A percentile compares a stretch with the other conserved stretches of the same genome.
These are phyloP conservation scores for Solanum dulcamara DNA, from an alignment of 257 asterid species.

Conservation along the genomic window DNA sequence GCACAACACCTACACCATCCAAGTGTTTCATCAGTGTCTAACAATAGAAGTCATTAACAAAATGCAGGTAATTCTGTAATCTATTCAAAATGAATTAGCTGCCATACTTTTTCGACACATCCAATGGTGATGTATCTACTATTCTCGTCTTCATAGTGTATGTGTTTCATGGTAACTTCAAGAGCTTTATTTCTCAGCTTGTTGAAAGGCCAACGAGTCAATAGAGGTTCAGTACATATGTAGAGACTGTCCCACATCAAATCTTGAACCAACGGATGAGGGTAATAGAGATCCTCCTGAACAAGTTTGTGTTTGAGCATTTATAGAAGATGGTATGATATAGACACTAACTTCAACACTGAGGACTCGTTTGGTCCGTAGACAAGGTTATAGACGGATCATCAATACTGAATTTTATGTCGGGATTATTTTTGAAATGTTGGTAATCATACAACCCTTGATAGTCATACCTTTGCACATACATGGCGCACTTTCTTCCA, in stretches of 20 bases:
- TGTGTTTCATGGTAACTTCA: constrained; percentile 53
- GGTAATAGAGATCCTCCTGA: constrained; percentile 68
- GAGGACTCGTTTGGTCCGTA: not conserved
- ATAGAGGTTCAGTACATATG: constrained; percentile 44
- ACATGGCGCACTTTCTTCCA: constrained; percentile 52
- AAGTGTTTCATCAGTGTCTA: not conserved
- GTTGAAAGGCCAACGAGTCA: constrained; percentile 67
- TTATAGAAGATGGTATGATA: not conserved
- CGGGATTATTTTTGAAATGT: not conserved
- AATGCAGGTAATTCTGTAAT: not conserved
- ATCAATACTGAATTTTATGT: not conserved
- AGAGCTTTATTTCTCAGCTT: constrained; percentile 57
- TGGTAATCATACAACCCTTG: not conserved
- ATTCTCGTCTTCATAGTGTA: constrained; percentile 65
- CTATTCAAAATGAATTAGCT: not conserved
- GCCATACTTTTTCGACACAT: constrained; percentile 43
- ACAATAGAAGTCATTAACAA: not conserved
- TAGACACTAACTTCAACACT: not conserved
- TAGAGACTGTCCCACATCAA: constrained; percentile 59
- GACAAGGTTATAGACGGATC: not conserved
- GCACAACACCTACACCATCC: constrained; percentile 27
- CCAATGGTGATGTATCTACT: constrained; percentile 68
- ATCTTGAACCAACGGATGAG: constrained; percentile 65
- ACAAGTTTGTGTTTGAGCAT: not conserved
- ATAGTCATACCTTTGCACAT: constrained; percentile 46